Conservation (phyloP, 225 moss, liverwort and hornwort genomes). For the Neckera pumila region DNA sequence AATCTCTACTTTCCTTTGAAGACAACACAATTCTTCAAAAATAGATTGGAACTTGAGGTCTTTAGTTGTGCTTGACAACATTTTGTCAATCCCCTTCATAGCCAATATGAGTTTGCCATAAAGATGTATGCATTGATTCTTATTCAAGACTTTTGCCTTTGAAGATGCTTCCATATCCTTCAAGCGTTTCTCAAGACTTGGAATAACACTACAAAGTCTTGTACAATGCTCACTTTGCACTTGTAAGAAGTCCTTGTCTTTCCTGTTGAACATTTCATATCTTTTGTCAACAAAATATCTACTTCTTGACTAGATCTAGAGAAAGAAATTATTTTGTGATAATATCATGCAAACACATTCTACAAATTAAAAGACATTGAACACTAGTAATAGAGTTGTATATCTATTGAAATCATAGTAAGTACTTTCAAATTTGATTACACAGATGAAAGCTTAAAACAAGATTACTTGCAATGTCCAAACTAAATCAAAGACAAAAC, state of each 20-base stretch:
- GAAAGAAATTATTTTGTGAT: background rate
- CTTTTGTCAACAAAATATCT: too few relatives aligned
- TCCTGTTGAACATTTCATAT: background rate
- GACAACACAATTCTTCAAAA: background rate
- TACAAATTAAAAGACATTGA: background rate
- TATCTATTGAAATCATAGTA: too few relatives aligned
- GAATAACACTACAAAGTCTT: background rate
- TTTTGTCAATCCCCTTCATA: too few relatives aligned
- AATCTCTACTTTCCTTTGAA: background rate
- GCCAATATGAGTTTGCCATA: too few relatives aligned
- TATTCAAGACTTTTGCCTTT: too few relatives aligned
- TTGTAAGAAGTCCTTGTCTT: background rate
- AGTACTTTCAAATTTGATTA: background rate
- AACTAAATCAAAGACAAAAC: background rate
- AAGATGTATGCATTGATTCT: too few relatives aligned
- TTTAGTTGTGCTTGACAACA: too few relatives aligned
- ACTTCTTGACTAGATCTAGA: background rate
- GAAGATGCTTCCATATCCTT: too few relatives aligned
- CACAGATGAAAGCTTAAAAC: too few relatives aligned
- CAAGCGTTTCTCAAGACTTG: too few relatives aligned
- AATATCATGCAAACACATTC: accelerated
- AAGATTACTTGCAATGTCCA: background rate
- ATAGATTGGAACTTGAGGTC: background rate
- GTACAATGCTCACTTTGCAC: background rate
- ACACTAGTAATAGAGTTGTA: background rate